phyloP scores from a whole-genome alignment of 73 alveolate species.

The Paramecium octaurelia region DNA sequence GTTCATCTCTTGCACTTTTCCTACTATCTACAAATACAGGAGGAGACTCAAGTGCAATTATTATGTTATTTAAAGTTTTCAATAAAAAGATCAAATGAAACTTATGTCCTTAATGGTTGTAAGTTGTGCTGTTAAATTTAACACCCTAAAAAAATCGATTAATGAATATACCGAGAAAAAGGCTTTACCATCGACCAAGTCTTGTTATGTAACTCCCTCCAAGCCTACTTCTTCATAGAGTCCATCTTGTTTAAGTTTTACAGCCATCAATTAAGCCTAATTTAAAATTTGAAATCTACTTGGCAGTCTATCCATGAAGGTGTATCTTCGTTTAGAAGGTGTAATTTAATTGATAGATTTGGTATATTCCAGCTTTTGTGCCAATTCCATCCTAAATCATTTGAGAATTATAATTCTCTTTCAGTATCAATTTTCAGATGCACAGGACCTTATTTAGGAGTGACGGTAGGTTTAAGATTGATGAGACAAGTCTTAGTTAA shows the following conservation, averaged over 20 bases:
- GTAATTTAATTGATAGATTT: conserved; percentile 57
- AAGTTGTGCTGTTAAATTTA: conserved; percentile 40
- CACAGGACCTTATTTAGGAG: background rate
- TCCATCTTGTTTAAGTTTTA: background rate
- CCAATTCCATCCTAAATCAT: conserved; percentile 70
- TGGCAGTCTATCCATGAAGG: conserved; percentile 43
- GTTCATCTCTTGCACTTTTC: conserved; percentile 62
- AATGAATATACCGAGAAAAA: conserved; percentile 28
- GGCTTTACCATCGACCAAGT: conserved; percentile 50
- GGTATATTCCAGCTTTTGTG: conserved; percentile 77
- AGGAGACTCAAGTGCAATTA: conserved; percentile 44
- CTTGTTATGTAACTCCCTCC: conserved; percentile 32
- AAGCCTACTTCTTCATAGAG: conserved; percentile 56
- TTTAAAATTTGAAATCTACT: background rate
- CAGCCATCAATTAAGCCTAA: conserved; percentile 10
- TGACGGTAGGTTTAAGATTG: background rate
- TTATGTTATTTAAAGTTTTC: background rate
- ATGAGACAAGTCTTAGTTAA: conserved; percentile 1
- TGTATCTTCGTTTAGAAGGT: background rate
- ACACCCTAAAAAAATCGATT: conserved; percentile 28
- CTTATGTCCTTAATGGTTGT: conserved; percentile 44
- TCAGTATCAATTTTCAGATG: conserved; percentile 63
- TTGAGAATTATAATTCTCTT: conserved; percentile 61
- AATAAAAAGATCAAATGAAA: background rate
- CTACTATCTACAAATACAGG: conserved; percentile 54